Conservation (phyloP, 2,329 filamentous ascomycete species). For the Botryotinia convoluta region DNA sequence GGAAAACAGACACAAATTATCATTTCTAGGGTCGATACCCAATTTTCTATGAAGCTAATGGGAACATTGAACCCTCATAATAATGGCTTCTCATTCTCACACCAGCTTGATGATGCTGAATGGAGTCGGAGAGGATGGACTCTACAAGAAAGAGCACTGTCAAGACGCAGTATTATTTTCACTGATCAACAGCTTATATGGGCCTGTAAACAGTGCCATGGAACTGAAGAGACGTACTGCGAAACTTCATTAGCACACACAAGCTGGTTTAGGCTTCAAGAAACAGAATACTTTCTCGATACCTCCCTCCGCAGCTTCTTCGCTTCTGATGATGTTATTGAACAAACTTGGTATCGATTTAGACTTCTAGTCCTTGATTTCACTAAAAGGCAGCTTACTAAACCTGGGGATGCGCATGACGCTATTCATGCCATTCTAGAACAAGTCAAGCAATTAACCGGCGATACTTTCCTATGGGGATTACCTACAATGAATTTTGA, state of each 20-base stretch:
- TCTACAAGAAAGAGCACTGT: constrained; percentile 30
- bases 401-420: not conserved
- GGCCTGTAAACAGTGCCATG: constrained; percentile 28
- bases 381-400: not conserved
- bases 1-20: not conserved
- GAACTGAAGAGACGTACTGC: constrained; percentile 7
- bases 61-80: not conserved
- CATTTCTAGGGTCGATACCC: not conserved
- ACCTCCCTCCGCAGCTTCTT: not conserved
- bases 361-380: not conserved
- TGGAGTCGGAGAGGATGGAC: constrained; percentile 28
- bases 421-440: not conserved
- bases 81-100: not conserved
- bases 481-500: not conserved
- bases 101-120: not conserved
- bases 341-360: not conserved
- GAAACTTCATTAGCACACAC: not conserved
- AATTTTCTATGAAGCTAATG: not conserved
- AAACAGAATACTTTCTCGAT: not conserved
- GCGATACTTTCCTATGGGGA: not conserved
- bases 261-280: not conserved
- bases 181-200: constrained; percentile 27
- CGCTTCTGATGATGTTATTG: not conserved
- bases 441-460: not conserved
- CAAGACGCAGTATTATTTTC: constrained; percentile 29